Conservation (phyloP, 768 basidiomycete species). For the Cantharellus anzutake region DNA sequence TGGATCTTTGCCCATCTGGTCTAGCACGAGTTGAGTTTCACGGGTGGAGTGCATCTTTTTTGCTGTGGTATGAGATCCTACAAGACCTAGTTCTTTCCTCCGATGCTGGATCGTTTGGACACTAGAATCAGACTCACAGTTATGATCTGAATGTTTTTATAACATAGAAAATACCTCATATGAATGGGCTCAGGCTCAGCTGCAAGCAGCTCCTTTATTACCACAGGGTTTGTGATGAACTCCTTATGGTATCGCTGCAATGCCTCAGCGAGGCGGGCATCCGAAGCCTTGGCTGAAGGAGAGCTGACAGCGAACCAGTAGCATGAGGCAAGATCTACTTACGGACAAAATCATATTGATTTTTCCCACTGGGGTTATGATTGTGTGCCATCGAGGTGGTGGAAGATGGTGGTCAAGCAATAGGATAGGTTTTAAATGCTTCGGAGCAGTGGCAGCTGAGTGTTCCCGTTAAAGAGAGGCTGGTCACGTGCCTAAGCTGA, state of each 20-base stretch:
- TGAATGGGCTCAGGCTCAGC: not conserved
- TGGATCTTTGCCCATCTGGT: not conserved
- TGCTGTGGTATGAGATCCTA: not conserved
- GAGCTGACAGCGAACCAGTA: not conserved
- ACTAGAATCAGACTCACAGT: no score
- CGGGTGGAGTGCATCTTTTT: not conserved
- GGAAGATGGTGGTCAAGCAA: no score
- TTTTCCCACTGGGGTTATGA: not conserved
- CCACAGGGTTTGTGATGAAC: not conserved
- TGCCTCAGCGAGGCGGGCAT: not conserved
- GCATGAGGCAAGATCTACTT: not conserved
- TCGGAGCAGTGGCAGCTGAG: no score
- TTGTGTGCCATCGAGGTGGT: no score
- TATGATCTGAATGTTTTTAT: no score
- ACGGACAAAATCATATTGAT: not conserved
- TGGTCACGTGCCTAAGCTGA: no score
- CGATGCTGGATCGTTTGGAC: not conserved
- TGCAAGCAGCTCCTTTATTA: not conserved
- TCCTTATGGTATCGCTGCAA: not conserved
- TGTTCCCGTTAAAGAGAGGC: no score
- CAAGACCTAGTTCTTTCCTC: not conserved
- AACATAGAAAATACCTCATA: no score
- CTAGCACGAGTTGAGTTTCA: not conserved
- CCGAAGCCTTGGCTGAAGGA: not conserved
- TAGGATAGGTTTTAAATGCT: no score